Percentiles rank a stretch among this genome's conserved stretches.
Evolutionary conservation across 192 early-diverging fungal species (phyloP).

Genomic region (Rhizophlyctis rosea): DNA sequence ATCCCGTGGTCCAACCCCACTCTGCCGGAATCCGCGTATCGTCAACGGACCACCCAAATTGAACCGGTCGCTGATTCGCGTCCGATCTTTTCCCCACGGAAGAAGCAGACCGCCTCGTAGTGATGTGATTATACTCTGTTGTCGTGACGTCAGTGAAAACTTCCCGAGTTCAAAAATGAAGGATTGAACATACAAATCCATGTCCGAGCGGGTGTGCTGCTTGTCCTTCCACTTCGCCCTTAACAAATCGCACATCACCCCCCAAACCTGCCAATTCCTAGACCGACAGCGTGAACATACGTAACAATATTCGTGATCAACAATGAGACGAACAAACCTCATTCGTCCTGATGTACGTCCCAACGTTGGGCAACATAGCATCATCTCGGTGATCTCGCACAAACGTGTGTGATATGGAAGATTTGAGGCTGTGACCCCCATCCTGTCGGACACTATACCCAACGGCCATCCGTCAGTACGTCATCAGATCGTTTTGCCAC

Average conservation of each 20-base stretch:
- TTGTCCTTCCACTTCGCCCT: constrained; percentile 70
- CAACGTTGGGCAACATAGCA: constrained; percentile 68
- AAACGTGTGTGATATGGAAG: constrained; percentile 65
- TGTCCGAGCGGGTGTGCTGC: constrained; percentile 47
- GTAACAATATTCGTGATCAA: constrained; percentile 21
- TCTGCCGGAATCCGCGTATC: constrained; percentile 82
- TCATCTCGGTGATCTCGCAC: constrained; percentile 75
- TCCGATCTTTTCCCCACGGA: constrained; percentile 28
- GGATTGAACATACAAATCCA: constrained; percentile 54
- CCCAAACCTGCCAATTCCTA: constrained; percentile 79
- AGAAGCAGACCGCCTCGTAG: constrained; percentile 67
- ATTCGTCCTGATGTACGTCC: constrained; percentile 39
- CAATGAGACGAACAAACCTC: constrained; percentile 8
- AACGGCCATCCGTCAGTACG: constrained; percentile 18
- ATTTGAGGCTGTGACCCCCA: constrained; percentile 84
- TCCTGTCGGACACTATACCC: constrained; percentile 63
- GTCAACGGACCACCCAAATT: constrained; percentile 82
- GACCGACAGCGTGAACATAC: constrained; percentile 29
- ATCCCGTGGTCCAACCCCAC: constrained; percentile 86
- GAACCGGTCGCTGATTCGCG: constrained; percentile 83
- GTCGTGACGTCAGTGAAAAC: neutral
- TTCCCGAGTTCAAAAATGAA: constrained; percentile 1
- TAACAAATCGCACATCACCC: constrained; percentile 74
- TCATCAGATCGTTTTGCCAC: neutral
- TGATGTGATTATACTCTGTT: constrained; percentile 36